Evolutionary conservation across 2,329 filamentous ascomycete species (phyloP).

Genomic region (Curvularia lunata): DNA sequence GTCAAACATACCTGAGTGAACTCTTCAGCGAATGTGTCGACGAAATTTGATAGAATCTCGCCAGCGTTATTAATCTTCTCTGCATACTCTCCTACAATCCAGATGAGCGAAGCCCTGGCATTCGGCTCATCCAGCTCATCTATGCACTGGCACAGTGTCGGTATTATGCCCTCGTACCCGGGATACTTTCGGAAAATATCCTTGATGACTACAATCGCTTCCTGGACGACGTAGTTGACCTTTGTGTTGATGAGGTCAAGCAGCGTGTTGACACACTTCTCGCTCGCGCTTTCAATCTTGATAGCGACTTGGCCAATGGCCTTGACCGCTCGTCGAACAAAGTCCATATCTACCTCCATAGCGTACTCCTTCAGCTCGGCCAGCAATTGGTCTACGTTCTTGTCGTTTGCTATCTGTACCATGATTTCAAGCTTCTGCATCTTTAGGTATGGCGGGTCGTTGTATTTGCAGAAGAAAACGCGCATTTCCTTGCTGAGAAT

Average conservation of each 20-base stretch:
- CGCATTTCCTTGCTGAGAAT: conserved; percentile 96
- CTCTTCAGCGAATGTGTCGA: conserved; percentile 93
- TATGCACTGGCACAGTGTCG: conserved; percentile 93
- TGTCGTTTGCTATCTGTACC: conserved; percentile 97
- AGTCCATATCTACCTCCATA: conserved; percentile 98
- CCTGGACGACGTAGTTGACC: conserved; percentile 98
- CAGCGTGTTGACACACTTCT: conserved; percentile 93
- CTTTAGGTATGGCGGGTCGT: conserved; percentile 96
- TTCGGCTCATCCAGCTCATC: conserved; percentile 95
- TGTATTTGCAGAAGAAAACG: conserved; percentile 99
- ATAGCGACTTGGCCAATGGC: conserved; percentile 98
- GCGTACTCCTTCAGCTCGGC: conserved; percentile 97
- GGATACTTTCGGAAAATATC: conserved; percentile 98
- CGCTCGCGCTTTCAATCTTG: conserved; percentile 94
- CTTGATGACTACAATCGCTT: conserved; percentile 98
- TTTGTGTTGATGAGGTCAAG: conserved; percentile 95
- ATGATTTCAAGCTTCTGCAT: conserved; percentile 98
- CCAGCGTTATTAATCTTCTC: conserved; percentile 99
- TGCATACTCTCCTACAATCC: conserved; percentile 98
- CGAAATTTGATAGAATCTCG: conserved; percentile 88
- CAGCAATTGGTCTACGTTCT: conserved; percentile 92
- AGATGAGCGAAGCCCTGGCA: conserved; percentile 88
- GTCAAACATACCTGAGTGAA: conserved; percentile 77
- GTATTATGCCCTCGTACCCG: conserved; percentile 97
- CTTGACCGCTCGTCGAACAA: conserved; percentile 90